These are phyloP conservation scores for Macrolepiota fuliginosa DNA, from an alignment of 768 basidiomycete genomes.

Conservation along the genomic window DNA sequence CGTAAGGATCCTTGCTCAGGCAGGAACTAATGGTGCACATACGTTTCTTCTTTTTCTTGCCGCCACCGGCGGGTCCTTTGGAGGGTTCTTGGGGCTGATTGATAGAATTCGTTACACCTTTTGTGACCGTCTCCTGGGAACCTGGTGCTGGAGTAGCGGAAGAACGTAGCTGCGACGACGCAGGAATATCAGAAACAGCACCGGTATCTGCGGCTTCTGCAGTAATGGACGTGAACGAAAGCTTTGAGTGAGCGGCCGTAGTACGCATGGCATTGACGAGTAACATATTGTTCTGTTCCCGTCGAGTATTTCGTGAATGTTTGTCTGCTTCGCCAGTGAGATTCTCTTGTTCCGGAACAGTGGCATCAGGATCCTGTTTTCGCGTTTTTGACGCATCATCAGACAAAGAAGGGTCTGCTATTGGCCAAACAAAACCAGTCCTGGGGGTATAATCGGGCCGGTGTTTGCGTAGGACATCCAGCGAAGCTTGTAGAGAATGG, in stretches of 20 bases:
- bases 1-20: conserved; percentile 1
- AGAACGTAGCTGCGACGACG: conserved; percentile 30
- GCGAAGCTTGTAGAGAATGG: conserved; percentile 70
- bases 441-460: conserved; percentile 83
- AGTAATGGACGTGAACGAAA: conserved; percentile 42
- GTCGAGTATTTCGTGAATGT: conserved; percentile 37
- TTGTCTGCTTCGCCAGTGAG: conserved; percentile 15
- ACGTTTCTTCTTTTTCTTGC: conserved; percentile 81
- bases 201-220: conserved; percentile 24
- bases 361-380: conserved; percentile 12
- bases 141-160: conserved; percentile 41
- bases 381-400: conserved; percentile 12
- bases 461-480: conserved; percentile 69
- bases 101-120: conserved; percentile 31
- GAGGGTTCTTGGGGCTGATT: conserved; percentile 39
- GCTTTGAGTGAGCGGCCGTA: conserved; percentile 68
- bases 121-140: conserved; percentile 26
- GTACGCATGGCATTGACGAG: conserved; percentile 79
- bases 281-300: conserved; percentile 65
- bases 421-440: conserved; percentile 84
- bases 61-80: conserved; percentile 49
- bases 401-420: conserved; percentile 52
- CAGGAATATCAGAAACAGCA: conserved; percentile 28
- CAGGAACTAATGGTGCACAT: conserved; percentile 23
- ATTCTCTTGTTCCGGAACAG: conserved; percentile 9